Conservation (phyloP, 2,329 filamentous ascomycete species). For the Penicillium nordicum region DNA sequence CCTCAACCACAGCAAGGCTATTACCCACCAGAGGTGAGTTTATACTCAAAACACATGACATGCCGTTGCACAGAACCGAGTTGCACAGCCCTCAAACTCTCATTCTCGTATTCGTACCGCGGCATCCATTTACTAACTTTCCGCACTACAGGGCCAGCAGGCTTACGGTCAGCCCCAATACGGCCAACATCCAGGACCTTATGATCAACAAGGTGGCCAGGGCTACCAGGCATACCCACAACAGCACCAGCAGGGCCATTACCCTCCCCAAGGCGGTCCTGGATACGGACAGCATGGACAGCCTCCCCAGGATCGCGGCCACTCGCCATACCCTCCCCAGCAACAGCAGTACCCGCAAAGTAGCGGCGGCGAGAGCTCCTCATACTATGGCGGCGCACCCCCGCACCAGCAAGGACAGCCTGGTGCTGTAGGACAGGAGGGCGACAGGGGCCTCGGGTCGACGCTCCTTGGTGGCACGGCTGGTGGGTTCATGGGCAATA, state of each 20-base stretch:
- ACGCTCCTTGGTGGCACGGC: slow-evolving; percentile 21
- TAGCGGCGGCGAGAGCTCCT: slow-evolving; percentile 30
- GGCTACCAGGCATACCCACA: slow-evolving; percentile 13
- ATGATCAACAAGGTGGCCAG: slow-evolving; percentile 9
- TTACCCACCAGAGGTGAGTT: slow-evolving; percentile 27
- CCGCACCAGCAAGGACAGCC: slow-evolving; percentile 22
- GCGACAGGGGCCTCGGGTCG: slow-evolving; percentile 21
- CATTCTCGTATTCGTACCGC: neutral
- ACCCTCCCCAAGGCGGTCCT: slow-evolving; percentile 17
- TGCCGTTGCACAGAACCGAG: neutral
- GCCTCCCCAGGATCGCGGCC: slow-evolving; percentile 14
- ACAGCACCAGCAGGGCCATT: slow-evolving; percentile 9
- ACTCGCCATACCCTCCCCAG: slow-evolving; percentile 14
- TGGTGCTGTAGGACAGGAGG: slow-evolving; percentile 18
- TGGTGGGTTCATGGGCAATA: slow-evolving; percentile 20
- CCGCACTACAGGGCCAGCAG: slow-evolving; percentile 15
- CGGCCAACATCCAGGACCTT: slow-evolving; percentile 14
- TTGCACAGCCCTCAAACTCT: neutral
- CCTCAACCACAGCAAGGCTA: slow-evolving; percentile 24
- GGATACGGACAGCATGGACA: slow-evolving; percentile 19
- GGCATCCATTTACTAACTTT: neutral
- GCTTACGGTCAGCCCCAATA: slow-evolving; percentile 19
- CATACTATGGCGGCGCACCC: slow-evolving; percentile 29
- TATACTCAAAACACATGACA: neutral
- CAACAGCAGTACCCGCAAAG: slow-evolving; percentile 24